A percentile compares a stretch with the other conserved stretches of the same genome.
Evolutionary conservation across 768 basidiomycete species (phyloP).

Genomic region (Collybia sordida): DNA sequence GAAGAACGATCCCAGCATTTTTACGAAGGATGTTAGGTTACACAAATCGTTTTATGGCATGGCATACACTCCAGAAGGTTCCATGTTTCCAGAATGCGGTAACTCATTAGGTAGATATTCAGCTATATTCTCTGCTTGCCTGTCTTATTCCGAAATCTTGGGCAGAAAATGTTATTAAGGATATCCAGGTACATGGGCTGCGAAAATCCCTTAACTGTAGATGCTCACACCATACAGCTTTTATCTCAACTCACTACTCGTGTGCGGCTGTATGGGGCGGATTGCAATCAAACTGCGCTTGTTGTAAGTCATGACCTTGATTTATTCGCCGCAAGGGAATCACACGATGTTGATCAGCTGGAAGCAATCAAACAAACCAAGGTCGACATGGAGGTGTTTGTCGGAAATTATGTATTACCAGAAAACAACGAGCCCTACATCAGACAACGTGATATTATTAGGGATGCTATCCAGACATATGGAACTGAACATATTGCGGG

Average conservation of each 20-base stretch:
- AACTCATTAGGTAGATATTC: constrained; percentile 39
- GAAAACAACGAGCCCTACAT: constrained; percentile 65
- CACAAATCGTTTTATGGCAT: constrained; percentile 80
- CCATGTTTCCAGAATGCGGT: constrained; percentile 67
- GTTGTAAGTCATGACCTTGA: constrained; percentile 46
- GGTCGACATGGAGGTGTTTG: constrained; percentile 78
- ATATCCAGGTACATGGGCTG: constrained; percentile 55
- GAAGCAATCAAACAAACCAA: constrained; percentile 90
- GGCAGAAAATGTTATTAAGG: constrained; percentile 59
- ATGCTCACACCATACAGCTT: constrained; percentile 41
- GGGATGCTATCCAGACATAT: constrained; percentile 71
- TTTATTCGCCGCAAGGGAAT: not conserved
- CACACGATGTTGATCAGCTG: constrained; percentile 41
- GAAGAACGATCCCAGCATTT: constrained; percentile 64
- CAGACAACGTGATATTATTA: constrained; percentile 66
- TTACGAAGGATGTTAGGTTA: constrained; percentile 63
- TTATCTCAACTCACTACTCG: constrained; percentile 83
- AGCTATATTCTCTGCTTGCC: not conserved
- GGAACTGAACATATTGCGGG: constrained; percentile 77
- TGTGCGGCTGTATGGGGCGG: constrained; percentile 82
- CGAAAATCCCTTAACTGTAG: not conserved
- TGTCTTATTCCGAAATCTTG: not conserved
- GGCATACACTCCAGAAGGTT: constrained; percentile 81
- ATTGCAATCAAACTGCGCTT: constrained; percentile 80
- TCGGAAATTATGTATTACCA: constrained; percentile 64